Evolutionary conservation across 2,329 filamentous ascomycete species (phyloP).

Genomic region (Alternaria panax): DNA sequence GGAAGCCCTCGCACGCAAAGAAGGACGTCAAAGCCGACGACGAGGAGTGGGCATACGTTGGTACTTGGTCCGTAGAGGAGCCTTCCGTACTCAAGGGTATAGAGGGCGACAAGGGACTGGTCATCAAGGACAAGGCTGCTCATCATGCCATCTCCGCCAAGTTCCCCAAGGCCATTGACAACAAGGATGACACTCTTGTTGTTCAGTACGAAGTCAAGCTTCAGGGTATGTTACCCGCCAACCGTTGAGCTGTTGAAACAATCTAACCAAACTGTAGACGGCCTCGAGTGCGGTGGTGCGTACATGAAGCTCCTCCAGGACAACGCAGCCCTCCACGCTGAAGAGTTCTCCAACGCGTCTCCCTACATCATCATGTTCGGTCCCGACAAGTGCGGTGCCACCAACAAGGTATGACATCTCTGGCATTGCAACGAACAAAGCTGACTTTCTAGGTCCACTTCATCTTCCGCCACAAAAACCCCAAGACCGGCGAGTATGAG

Average conservation of each 20-base stretch:
- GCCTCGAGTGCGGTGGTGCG: constrained; percentile 95
- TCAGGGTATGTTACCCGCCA: constrained; percentile 73
- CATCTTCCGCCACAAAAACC: constrained; percentile 99
- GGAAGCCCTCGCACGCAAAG: constrained; percentile 96
- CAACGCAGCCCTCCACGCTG: constrained; percentile 94
- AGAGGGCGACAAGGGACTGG: constrained; percentile 92
- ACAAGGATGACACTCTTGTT: constrained; percentile 95
- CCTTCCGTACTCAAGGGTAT: constrained; percentile 89
- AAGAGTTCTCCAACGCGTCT: constrained; percentile 97
- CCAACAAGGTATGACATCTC: constrained; percentile 80
- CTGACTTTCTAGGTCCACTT: constrained; percentile 69
- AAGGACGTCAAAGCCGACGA: constrained; percentile 84
- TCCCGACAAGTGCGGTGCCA: constrained; percentile 98
- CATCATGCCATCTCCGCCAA: constrained; percentile 99
- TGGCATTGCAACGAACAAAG: constrained; percentile 5
- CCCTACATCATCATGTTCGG: constrained; percentile 99
- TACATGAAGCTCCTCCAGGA: constrained; percentile 99
- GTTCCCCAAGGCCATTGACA: constrained; percentile 94
- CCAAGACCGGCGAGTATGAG: constrained; percentile 99
- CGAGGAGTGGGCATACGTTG: constrained; percentile 93
- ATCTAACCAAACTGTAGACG: constrained; percentile 66
- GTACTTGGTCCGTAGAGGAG: constrained; percentile 97
- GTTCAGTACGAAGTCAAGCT: constrained; percentile 99
- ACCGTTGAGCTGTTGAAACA: background rate
- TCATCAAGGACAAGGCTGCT: constrained; percentile 96